Evolutionary conservation across 257 asterid species (phyloP).

Genomic region (Lithospermum erythrorhizon): DNA sequence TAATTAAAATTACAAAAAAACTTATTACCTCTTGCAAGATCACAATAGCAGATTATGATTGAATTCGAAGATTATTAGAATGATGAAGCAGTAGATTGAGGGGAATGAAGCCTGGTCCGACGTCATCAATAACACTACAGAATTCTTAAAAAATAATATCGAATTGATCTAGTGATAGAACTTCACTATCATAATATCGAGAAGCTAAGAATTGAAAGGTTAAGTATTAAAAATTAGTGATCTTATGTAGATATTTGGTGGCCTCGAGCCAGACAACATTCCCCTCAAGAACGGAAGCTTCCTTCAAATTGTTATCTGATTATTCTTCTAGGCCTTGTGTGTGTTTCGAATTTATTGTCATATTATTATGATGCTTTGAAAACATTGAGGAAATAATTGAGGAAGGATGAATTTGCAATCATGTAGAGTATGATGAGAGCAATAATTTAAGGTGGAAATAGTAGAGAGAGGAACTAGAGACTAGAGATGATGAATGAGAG

Average conservation of each 20-base stretch:
- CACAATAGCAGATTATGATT: too few species aligned
- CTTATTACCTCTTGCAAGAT: background rate
- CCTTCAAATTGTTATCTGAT: background rate
- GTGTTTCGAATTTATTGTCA: background rate
- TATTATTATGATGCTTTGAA: background rate
- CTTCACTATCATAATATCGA: too few species aligned
- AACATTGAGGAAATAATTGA: background rate
- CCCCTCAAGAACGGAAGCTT: constrained; percentile 32
- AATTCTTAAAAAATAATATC: background rate
- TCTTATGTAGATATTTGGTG: constrained; percentile 7
- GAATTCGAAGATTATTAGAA: background rate
- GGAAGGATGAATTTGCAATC: constrained; percentile 3
- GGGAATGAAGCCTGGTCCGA: constrained; percentile 78
- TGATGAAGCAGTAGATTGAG: constrained; percentile 24
- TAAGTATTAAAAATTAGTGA: background rate
- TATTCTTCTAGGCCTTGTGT: background rate
- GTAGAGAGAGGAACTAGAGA: background rate
- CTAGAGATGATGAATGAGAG: constrained; percentile 1
- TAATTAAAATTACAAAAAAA: too few species aligned
- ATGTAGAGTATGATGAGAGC: constrained; percentile 16
- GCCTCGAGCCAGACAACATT: constrained; percentile 44
- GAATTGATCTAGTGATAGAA: too few species aligned
- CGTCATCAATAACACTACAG: constrained; percentile 6
- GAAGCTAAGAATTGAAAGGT: too few species aligned
- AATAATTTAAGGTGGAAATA: constrained; percentile 13